phyloP scores from a whole-genome alignment of 768 basidiomycete species.

The Suillus placidus region DNA sequence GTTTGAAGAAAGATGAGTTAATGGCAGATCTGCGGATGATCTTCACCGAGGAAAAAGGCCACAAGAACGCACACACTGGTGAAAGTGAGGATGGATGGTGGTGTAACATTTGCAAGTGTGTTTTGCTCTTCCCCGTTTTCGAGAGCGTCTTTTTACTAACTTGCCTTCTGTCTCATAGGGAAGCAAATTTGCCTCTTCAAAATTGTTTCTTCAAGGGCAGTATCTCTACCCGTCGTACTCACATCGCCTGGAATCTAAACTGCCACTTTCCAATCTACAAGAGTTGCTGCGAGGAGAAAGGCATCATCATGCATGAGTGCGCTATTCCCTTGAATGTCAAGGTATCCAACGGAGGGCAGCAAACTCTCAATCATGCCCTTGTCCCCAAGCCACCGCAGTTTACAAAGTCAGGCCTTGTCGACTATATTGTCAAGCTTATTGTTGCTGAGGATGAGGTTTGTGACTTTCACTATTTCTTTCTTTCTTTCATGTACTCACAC shows the following conservation, averaged over 20 bases:
- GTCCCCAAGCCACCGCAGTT: constrained; percentile 3
- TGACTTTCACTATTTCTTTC: background rate
- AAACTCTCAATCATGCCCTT: constrained; percentile 2
- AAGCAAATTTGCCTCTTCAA: background rate
- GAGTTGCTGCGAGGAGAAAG: constrained; percentile 3
- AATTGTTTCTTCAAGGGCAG: constrained; percentile 1
- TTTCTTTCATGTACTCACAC: background rate
- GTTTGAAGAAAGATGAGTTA: background rate
- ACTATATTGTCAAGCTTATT: constrained; percentile 7
- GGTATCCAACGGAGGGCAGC: background rate
- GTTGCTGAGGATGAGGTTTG: constrained; percentile 3
- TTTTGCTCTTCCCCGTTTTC: background rate
- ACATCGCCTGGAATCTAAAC: background rate
- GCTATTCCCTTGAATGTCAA: constrained; percentile 6
- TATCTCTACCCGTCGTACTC: constrained; percentile 2
- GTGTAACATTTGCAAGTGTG: background rate
- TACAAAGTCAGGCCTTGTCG: constrained; percentile 3
- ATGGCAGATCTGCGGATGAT: background rate
- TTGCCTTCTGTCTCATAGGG: constrained; percentile 1
- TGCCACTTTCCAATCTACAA: constrained; percentile 1
- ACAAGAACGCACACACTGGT: background rate
- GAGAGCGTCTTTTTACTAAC: background rate
- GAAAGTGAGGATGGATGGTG: constrained; percentile 1
- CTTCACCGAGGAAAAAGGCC: background rate
- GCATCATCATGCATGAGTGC: background rate